A percentile compares a stretch with the other conserved stretches of the same genome.
Conservation (phyloP, 2,329 filamentous ascomycete genomes). For the Aureobasidium sp. region DNA sequence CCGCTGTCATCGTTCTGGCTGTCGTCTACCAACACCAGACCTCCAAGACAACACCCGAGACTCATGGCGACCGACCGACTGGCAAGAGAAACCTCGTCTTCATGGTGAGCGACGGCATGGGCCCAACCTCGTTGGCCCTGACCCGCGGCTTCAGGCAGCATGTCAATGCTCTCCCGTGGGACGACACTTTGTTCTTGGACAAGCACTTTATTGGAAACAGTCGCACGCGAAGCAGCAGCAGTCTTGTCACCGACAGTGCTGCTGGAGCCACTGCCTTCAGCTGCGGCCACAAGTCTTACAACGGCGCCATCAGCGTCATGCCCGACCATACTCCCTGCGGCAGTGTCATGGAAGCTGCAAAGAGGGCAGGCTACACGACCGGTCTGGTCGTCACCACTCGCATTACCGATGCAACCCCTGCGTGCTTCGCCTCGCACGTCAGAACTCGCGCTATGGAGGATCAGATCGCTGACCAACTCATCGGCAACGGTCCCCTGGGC, state of each 20-base stretch:
- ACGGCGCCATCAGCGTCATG: conserved; percentile 85
- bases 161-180: conserved; percentile 62
- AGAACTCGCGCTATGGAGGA: conserved; percentile 75
- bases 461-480: conserved; percentile 83
- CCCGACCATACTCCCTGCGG: conserved; percentile 83
- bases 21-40: conserved; percentile 67
- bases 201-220: conserved; percentile 85
- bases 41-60: conserved; percentile 21
- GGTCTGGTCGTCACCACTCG: conserved; percentile 92
- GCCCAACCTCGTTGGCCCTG: conserved; percentile 79
- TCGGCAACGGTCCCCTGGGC: conserved; percentile 80
- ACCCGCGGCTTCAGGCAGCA: conserved; percentile 83
- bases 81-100: conserved; percentile 92
- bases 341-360: conserved; percentile 87
- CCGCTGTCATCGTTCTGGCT: conserved; percentile 69
- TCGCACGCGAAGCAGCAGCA: conserved; percentile 75
- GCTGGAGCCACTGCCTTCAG: conserved; percentile 97
- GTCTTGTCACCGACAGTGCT: conserved; percentile 87
- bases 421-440: conserved; percentile 88
- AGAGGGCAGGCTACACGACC: conserved; percentile 83
- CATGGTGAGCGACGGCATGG: conserved; percentile 99
- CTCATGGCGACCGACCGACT: conserved; percentile 25
- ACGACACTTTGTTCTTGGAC: conserved; percentile 74
- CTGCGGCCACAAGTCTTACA: conserved; percentile 90
- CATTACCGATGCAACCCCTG: conserved; percentile 91